phyloP scores from a whole-genome alignment of 2,329 filamentous ascomycete genomes.

The Daldinia sp. region DNA sequence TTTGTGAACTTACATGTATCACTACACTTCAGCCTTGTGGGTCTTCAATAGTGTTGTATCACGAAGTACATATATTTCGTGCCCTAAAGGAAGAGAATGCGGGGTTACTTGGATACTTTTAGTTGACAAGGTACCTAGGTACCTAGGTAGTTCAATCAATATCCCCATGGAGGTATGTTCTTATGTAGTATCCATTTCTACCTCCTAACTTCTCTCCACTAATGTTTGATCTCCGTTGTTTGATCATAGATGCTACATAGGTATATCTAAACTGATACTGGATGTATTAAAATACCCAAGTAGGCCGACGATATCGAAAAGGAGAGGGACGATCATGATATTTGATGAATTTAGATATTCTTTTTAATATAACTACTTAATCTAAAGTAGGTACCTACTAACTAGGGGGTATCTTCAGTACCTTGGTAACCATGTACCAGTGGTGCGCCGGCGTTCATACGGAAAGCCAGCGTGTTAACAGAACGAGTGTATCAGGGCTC shows the following conservation, averaged over 20 bases:
- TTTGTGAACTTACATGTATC: background rate
- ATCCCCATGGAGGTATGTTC: background rate
- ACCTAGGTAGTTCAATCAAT: background rate
- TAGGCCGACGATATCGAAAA: too few species aligned
- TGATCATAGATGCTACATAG: background rate
- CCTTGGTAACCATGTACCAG: background rate
- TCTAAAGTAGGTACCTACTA: too few species aligned
- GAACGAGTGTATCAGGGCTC: background rate
- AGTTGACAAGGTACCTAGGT: background rate
- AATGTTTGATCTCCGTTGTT: background rate
- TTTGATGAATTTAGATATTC: background rate
- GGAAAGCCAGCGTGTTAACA: background rate
- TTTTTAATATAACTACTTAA: background rate
- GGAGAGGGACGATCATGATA: too few species aligned
- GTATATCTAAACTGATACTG: too few species aligned
- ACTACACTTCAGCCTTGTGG: slow-evolving; percentile 23
- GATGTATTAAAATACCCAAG: too few species aligned
- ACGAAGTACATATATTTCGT: background rate
- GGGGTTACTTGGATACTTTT: background rate
- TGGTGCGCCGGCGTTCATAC: background rate
- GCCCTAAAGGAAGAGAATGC: background rate
- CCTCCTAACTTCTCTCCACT: background rate
- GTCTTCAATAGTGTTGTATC: background rate
- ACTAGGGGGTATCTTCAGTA: background rate
- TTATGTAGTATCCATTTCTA: background rate